Conservation (phyloP, 345 rosid species). For the Pistacia integerrima region DNA sequence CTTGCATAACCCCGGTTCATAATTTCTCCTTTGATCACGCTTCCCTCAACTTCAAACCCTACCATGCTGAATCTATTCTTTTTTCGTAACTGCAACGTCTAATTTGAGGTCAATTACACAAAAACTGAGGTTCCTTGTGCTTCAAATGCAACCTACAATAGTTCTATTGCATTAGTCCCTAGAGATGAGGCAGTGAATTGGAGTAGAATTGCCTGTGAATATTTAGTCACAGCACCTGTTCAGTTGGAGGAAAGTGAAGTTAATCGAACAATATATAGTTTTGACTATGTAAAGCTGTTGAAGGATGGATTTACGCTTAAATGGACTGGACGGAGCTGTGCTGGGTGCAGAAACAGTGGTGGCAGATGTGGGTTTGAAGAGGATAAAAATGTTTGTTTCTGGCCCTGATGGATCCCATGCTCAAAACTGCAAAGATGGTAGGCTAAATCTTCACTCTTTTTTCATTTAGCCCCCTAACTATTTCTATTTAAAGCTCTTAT, state of each 20-base stretch:
- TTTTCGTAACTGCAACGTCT: constrained; percentile 24
- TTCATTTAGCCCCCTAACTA: not conserved
- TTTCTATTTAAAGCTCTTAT: not conserved
- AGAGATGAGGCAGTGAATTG: constrained; percentile 14
- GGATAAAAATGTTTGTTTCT: constrained; percentile 22
- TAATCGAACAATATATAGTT: not conserved
- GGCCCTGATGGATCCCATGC: constrained; percentile 29
- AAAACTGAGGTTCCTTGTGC: constrained; percentile 7
- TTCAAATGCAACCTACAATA: not conserved
- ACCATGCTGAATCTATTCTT: constrained; percentile 32
- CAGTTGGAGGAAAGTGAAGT: constrained; percentile 12
- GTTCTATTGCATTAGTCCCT: constrained; percentile 28
- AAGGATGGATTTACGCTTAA: constrained; percentile 22
- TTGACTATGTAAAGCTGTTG: constrained; percentile 15
- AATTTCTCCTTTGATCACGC: constrained; percentile 34
- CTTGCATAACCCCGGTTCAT: constrained; percentile 24
- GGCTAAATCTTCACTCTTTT: not conserved
- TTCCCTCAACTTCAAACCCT: constrained; percentile 24
- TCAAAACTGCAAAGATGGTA: constrained; percentile 26
- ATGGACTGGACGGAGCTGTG: constrained; percentile 29
- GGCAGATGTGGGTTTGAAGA: constrained; percentile 32
- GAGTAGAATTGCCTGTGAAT: constrained; percentile 9
- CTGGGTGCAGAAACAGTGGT: constrained; percentile 26
- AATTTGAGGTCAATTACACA: constrained; percentile 16
- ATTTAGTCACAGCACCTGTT: constrained; percentile 22